phyloP scores from a whole-genome alignment of 768 basidiomycete genomes.

The Xerocomellus chrysenteron region DNA sequence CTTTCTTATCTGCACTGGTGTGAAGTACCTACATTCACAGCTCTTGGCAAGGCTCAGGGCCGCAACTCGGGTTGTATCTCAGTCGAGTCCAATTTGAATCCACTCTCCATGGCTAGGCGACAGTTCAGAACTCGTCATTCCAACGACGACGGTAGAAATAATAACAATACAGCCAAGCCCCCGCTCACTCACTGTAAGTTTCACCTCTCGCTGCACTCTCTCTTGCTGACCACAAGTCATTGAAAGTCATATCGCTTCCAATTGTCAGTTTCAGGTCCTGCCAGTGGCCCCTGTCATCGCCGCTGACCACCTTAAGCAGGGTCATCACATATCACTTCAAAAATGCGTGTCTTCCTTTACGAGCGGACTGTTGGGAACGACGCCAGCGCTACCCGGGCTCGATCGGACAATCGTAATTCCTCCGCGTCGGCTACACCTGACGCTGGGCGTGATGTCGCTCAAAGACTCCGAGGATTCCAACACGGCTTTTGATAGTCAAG shows the following conservation, averaged over 20 bases:
- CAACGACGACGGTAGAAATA: neutral
- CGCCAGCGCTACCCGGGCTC: slow-evolving; percentile 46
- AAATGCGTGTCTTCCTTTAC: slow-evolving; percentile 38
- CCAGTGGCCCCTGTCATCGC: slow-evolving; percentile 9
- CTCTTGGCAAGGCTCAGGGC: neutral
- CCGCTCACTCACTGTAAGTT: slow-evolving; percentile 30
- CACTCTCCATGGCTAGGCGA: slow-evolving; percentile 15
- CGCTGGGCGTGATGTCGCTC: slow-evolving; percentile 73
- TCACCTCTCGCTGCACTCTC: neutral
- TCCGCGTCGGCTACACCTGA: slow-evolving; percentile 63
- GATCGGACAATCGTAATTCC: slow-evolving; percentile 59
- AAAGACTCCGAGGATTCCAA: slow-evolving; percentile 18
- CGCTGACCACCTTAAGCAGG: slow-evolving; percentile 25
- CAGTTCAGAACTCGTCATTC: neutral
- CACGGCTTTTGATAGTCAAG: neutral
- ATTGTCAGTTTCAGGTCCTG: slow-evolving; percentile 33
- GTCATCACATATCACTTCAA: slow-evolving; percentile 42
- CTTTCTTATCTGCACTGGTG: neutral
- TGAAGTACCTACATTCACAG: too few relatives aligned
- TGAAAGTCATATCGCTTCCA: slow-evolving; percentile 32
- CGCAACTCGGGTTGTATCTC: neutral
- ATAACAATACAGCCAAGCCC: slow-evolving; percentile 1
- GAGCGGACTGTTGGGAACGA: slow-evolving; percentile 16
- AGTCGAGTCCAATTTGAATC: neutral
- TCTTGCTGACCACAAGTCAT: slow-evolving; percentile 1